phyloP scores from a whole-genome alignment of 306 rosid genomes.

The Citrullus mucosospermus region DNA sequence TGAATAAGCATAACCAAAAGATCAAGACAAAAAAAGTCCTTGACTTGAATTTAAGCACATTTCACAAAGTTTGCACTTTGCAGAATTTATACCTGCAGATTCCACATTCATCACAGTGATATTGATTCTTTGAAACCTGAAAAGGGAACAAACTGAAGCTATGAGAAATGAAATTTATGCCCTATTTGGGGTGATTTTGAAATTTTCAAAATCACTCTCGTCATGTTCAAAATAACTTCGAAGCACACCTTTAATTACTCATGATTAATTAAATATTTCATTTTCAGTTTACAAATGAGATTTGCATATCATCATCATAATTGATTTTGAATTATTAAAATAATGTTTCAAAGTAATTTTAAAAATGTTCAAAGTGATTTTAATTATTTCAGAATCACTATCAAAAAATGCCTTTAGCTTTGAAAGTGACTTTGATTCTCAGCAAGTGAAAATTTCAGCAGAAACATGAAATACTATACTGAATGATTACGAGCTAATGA shows the following conservation, averaged over 20 bases:
- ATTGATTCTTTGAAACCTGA: slow-evolving; percentile 49
- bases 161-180: neutral
- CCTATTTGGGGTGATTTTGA: too few species aligned
- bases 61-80: neutral
- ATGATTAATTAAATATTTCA: too few species aligned
- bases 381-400: too few species aligned
- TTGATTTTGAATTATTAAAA: too few species aligned
- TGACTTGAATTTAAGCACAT: neutral
- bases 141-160: slow-evolving; percentile 4
- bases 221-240: too few species aligned
- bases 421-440: neutral
- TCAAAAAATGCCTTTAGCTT: neutral
- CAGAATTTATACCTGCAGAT: slow-evolving; percentile 59
- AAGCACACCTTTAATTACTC: too few species aligned
- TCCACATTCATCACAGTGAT: slow-evolving; percentile 78
- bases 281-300: too few species aligned
- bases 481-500: too few species aligned
- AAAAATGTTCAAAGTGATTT: too few species aligned
- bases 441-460: neutral
- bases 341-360: too few species aligned
- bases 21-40: neutral
- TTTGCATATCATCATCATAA: too few species aligned
- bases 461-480: neutral
- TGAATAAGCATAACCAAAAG: neutral
- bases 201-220: too few species aligned